These are phyloP conservation scores for Phellinidium pouzarii DNA, from an alignment of 1,284 basidiomycete species.

Conservation along the genomic window DNA sequence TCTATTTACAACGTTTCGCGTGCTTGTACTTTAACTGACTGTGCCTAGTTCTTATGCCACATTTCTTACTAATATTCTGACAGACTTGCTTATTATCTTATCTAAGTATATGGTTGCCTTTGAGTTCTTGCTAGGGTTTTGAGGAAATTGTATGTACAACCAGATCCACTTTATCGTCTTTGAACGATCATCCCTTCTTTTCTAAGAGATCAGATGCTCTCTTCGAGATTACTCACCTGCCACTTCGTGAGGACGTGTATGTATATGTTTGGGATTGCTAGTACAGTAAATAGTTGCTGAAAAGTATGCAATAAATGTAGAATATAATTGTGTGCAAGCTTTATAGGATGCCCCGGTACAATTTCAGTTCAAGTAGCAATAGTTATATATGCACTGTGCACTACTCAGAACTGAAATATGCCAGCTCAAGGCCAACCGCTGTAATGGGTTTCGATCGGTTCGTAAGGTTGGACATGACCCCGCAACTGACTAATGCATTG, in stretches of 20 bases:
- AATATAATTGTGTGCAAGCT: no score
- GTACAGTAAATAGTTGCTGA: no score
- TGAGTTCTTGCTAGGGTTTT: background rate
- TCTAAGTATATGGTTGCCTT: background rate
- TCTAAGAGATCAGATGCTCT: no score
- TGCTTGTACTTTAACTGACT: background rate
- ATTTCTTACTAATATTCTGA: background rate
- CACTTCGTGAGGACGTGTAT: no score
- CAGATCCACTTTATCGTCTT: background rate
- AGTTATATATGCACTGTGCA: background rate
- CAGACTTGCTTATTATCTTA: background rate
- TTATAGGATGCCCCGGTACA: no score
- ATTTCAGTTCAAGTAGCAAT: no score
- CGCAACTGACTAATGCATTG: slow-evolving; percentile 84
- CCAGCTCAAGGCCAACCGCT: slow-evolving; percentile 83
- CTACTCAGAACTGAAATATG: slow-evolving; percentile 75
- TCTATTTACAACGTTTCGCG: background rate
- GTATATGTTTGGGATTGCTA: no score
- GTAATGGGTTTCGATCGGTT: slow-evolving; percentile 78
- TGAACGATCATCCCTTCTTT: no score
- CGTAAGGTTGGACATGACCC: slow-evolving; percentile 84
- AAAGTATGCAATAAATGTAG: no score
- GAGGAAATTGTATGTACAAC: slow-evolving; percentile 1
- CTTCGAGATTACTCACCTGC: no score
- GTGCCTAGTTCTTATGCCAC: background rate